A percentile compares a stretch with the other conserved stretches of the same genome.
phyloP scores from a whole-genome alignment of 345 rosid genomes.

The Noccaea caerulescens region DNA sequence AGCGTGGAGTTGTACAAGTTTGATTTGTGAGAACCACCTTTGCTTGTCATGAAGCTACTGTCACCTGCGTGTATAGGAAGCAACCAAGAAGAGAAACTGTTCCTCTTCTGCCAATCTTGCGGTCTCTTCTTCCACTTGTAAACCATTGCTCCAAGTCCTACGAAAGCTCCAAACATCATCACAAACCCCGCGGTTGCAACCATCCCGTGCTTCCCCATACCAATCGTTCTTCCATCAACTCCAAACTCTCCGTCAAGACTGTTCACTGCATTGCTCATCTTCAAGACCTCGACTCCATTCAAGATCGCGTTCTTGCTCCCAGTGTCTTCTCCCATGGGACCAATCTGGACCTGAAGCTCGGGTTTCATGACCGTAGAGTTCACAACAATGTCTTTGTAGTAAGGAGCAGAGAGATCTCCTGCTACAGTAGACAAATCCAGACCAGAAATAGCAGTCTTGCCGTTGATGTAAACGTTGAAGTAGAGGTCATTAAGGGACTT shows the following conservation, averaged over 20 bases:
- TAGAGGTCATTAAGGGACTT: slow-evolving; percentile 64
- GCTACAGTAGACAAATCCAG: slow-evolving; percentile 64
- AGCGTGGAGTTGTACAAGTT: slow-evolving; percentile 50
- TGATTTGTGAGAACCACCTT: slow-evolving; percentile 55
- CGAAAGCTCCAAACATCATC: slow-evolving; percentile 84
- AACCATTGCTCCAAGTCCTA: slow-evolving; percentile 81
- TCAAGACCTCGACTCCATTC: slow-evolving; percentile 73
- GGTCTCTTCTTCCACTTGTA: slow-evolving; percentile 75
- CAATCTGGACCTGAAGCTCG: slow-evolving; percentile 57
- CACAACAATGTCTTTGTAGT: slow-evolving; percentile 70
- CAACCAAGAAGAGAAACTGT: slow-evolving; percentile 82
- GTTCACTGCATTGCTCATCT: slow-evolving; percentile 67
- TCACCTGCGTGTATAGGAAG: slow-evolving; percentile 72
- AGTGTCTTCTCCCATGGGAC: slow-evolving; percentile 59
- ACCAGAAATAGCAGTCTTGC: slow-evolving; percentile 58
- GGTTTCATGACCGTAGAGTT: slow-evolving; percentile 50
- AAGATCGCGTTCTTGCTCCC: slow-evolving; percentile 61
- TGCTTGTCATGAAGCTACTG: slow-evolving; percentile 60
- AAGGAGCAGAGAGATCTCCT: slow-evolving; percentile 54
- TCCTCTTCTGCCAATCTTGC: slow-evolving; percentile 80
- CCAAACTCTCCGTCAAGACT: slow-evolving; percentile 85
- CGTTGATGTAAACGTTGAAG: slow-evolving; percentile 72
- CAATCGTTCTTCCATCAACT: slow-evolving; percentile 49
- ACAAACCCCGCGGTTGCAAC: slow-evolving; percentile 74
- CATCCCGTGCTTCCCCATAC: slow-evolving; percentile 41